Conservation (phyloP, 441 rosid species). For the Sinapis alba region DNA sequence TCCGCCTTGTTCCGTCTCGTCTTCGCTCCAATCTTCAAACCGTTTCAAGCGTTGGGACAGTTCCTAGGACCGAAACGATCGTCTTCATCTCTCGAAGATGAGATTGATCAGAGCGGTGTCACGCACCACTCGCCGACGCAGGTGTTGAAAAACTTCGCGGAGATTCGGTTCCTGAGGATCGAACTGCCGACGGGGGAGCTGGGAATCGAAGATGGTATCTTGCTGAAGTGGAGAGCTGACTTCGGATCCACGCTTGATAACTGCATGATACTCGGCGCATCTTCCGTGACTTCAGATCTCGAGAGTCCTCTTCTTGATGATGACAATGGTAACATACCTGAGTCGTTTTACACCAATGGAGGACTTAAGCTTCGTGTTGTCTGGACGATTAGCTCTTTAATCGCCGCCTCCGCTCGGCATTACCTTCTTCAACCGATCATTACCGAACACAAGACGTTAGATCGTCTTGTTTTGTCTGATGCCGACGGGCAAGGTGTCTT, state of each 20-base stretch:
- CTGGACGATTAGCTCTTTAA: constrained; percentile 92
- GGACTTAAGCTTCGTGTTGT: constrained; percentile 90
- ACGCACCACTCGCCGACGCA: constrained; percentile 96
- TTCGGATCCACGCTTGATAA: constrained; percentile 89
- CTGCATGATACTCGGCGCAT: constrained; percentile 87
- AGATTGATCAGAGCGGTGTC: constrained; percentile 66
- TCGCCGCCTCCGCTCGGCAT: constrained; percentile 94
- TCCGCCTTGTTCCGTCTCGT: constrained; percentile 57
- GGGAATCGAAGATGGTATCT: constrained; percentile 74
- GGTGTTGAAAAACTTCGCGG: constrained; percentile 76
- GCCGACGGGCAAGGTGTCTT: constrained; percentile 88
- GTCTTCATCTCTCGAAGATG: constrained; percentile 9
- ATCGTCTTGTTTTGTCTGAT: constrained; percentile 78
- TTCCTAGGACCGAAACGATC: constrained; percentile 56
- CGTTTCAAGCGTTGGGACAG: constrained; percentile 71
- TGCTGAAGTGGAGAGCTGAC: constrained; percentile 88
- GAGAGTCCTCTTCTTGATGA: constrained; percentile 36
- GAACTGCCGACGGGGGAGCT: constrained; percentile 85
- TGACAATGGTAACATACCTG: constrained; percentile 87
- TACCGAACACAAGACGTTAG: constrained; percentile 83
- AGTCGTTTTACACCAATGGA: constrained; percentile 91
- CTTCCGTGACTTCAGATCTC: constrained; percentile 45
- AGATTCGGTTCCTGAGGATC: constrained; percentile 75
- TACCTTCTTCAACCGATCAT: constrained; percentile 86
- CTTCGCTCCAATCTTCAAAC: constrained; percentile 68